Conservation (phyloP, 179 eudicot species). For the Corrigiola litoralis region DNA sequence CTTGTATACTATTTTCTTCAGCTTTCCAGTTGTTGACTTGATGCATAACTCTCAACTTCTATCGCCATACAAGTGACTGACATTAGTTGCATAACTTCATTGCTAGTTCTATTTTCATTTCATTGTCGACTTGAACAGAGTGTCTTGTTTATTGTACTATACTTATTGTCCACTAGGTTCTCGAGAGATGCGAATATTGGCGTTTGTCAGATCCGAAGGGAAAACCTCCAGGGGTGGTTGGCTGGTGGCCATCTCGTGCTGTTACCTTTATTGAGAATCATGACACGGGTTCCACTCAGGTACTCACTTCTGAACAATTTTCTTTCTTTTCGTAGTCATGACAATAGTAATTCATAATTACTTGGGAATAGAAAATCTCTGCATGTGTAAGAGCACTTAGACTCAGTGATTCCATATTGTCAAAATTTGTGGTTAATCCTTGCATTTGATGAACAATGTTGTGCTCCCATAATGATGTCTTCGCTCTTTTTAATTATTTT, state of each 20-base stretch:
- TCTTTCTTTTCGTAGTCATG: background rate
- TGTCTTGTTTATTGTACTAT: background rate
- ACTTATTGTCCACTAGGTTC: slow-evolving; percentile 37
- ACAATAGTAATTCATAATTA: background rate
- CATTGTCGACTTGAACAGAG: background rate
- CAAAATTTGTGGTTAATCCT: background rate
- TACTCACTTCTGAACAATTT: slow-evolving; percentile 23
- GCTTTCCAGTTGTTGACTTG: too few species aligned
- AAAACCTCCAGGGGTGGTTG: slow-evolving; percentile 96
- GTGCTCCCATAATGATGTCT: too few species aligned
- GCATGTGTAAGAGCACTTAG: background rate
- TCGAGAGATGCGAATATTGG: slow-evolving; percentile 96
- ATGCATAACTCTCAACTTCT: too few species aligned
- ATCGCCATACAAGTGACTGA: too few species aligned
- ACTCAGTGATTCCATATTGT: background rate
- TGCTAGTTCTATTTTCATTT: background rate
- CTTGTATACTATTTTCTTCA: too few species aligned
- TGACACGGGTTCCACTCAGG: slow-evolving; percentile 99
- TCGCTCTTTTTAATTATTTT: too few species aligned
- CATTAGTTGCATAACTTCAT: too few species aligned
- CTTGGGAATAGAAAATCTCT: background rate
- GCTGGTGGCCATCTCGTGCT: slow-evolving; percentile 99
- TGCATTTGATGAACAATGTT: background rate
- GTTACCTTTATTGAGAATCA: slow-evolving; percentile 98
- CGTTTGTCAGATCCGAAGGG: slow-evolving; percentile 80